phyloP scores from a whole-genome alignment of 1,284 basidiomycete species.

The Limonomyces culmigenus region DNA sequence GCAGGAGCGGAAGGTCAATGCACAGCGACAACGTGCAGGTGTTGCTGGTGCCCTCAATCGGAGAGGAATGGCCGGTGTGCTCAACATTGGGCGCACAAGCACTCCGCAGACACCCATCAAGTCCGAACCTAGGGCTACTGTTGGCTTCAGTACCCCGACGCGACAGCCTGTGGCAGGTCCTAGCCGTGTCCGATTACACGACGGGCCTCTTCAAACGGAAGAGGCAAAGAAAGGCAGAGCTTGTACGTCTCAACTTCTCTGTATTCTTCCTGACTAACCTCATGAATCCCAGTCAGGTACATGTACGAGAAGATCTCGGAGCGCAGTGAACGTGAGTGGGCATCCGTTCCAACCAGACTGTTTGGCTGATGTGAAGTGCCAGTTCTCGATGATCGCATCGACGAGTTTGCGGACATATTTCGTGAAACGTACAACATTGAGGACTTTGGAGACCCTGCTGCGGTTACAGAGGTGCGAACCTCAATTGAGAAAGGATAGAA shows the following conservation, averaged over 20 bases:
- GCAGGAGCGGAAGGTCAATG: conserved; percentile 32
- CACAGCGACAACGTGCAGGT: conserved; percentile 19
- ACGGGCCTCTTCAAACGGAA: conserved; percentile 25
- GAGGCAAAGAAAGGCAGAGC: conserved; percentile 25
- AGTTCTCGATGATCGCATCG: conserved; percentile 71
- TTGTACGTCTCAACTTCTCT: conserved; percentile 22
- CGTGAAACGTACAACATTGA: conserved; percentile 51
- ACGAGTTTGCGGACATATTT: conserved; percentile 64
- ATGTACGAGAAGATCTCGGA: conserved; percentile 85
- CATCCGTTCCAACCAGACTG: not conserved
- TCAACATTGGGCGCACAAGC: conserved; percentile 9
- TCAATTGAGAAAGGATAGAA: not conserved
- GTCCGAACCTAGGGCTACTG: conserved; percentile 14
- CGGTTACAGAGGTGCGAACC: conserved; percentile 48
- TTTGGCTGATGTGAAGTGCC: not conserved
- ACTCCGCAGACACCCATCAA: conserved; percentile 14
- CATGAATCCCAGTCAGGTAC: conserved; percentile 49
- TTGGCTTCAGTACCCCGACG: no score
- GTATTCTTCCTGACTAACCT: not conserved
- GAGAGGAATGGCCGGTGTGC: conserved; percentile 4
- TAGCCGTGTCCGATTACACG: conserved; percentile 28
- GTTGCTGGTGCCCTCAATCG: conserved; percentile 8
- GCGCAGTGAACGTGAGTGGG: conserved; percentile 52
- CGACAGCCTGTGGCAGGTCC: conserved; percentile 13
- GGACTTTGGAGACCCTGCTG: conserved; percentile 63